A percentile compares a stretch with the other conserved stretches of the same genome.
phyloP scores from a whole-genome alignment of 176 grass and related monocot genomes.

The Zoysia japonica region DNA sequence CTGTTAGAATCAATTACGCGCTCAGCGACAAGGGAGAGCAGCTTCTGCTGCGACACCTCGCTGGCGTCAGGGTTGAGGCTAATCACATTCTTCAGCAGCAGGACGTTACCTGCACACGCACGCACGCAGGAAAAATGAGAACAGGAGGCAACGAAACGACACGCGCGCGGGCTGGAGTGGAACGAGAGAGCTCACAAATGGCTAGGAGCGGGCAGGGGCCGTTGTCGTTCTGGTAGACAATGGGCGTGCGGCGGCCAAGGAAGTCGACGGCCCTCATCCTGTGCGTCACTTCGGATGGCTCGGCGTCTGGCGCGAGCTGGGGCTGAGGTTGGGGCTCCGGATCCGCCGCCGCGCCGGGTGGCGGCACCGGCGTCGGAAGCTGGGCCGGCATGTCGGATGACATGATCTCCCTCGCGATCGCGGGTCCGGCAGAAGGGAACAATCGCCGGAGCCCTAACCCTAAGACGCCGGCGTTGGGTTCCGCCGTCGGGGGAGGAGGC shows the following conservation, averaged over 20 bases:
- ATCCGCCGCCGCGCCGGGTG: slow-evolving; percentile 17
- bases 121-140: slow-evolving; percentile 8
- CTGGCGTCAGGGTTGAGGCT: slow-evolving; percentile 72
- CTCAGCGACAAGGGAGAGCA: slow-evolving; percentile 87
- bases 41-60: slow-evolving; percentile 87
- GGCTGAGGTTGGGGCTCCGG: background rate
- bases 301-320: slow-evolving; percentile 2
- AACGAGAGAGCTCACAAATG: slow-evolving; percentile 62
- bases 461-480: slow-evolving; percentile 15
- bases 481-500: slow-evolving; percentile 27
- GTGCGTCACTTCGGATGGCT: slow-evolving; percentile 64
- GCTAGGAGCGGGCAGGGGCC: slow-evolving; percentile 92
- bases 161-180: background rate
- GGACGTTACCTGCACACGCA: slow-evolving; percentile 69
- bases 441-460: slow-evolving; percentile 26
- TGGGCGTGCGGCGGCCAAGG: slow-evolving; percentile 74
- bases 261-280: slow-evolving; percentile 84
- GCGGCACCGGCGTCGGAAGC: slow-evolving; percentile 37
- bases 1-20: slow-evolving; percentile 82
- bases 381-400: slow-evolving; percentile 23
- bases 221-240: slow-evolving; percentile 97
- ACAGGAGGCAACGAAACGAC: background rate
- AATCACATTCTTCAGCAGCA: slow-evolving; percentile 87
- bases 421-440: background rate
- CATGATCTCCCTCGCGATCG: slow-evolving; percentile 54